Evolutionary conservation across 345 rosid genomes (phyloP).

Genomic region (Citrus reticulata): DNA sequence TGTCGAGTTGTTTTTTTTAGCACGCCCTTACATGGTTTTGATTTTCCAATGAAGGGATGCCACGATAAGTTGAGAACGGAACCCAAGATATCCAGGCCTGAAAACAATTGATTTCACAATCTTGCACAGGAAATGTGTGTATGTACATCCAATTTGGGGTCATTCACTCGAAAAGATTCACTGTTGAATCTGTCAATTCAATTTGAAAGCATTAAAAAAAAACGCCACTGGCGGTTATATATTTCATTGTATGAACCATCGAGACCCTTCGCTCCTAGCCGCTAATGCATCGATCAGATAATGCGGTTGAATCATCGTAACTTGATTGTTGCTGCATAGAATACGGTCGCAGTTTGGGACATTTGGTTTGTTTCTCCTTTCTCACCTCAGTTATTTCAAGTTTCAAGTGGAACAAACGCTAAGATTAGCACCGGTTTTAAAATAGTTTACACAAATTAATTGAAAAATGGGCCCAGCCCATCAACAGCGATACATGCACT

Average conservation of each 20-base stretch:
- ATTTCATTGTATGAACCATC: neutral
- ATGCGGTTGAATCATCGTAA: neutral
- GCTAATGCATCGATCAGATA: neutral
- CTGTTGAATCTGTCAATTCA: slow-evolving; percentile 2
- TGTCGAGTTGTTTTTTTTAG: neutral
- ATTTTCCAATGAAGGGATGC: neutral
- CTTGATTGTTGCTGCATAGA: neutral
- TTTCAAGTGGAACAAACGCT: neutral
- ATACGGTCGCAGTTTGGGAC: neutral
- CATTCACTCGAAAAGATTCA: neutral
- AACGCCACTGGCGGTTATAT: neutral
- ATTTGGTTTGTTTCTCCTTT: neutral
- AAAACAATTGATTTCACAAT: neutral
- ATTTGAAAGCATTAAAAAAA: neutral
- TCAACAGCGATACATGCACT: neutral
- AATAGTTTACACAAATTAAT: neutral
- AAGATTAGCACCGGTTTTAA: neutral
- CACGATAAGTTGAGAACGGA: neutral
- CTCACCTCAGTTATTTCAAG: neutral
- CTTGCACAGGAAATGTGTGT: neutral
- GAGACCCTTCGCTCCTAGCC: neutral
- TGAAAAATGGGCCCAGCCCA: slow-evolving; percentile 14
- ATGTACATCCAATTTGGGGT: neutral
- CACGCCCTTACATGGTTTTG: neutral
- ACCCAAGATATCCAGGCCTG: no score